A percentile compares a stretch with the other conserved stretches of the same genome.
Evolutionary conservation across 2,329 filamentous ascomycete species (phyloP).

Genomic region (Teratosphaeria pseudoeucalypti): DNA sequence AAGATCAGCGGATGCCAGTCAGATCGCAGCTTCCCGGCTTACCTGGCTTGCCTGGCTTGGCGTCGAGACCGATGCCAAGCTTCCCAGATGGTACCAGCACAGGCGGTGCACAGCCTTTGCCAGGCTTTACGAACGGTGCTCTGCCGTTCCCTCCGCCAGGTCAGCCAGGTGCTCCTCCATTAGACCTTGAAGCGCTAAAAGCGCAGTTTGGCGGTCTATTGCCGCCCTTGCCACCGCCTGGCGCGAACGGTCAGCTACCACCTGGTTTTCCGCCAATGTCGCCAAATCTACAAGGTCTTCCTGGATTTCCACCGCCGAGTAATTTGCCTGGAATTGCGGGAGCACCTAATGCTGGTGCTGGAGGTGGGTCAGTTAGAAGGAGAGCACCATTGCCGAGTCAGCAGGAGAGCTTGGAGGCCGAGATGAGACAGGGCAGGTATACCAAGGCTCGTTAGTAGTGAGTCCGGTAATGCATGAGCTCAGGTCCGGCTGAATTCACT

Average conservation of each 20-base stretch:
- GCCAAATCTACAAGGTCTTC: slow-evolving; percentile 8
- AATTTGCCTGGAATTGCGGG: slow-evolving; percentile 3
- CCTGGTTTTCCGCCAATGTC: slow-evolving; percentile 27
- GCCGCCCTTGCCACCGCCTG: slow-evolving; percentile 18
- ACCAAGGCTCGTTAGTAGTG: slow-evolving; percentile 28
- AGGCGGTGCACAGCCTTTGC: slow-evolving; percentile 26
- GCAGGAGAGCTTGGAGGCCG: slow-evolving; percentile 67
- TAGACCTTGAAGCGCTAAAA: slow-evolving; percentile 25
- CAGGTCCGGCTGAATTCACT: not conserved
- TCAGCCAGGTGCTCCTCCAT: slow-evolving; percentile 11
- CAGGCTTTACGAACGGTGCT: slow-evolving; percentile 9
- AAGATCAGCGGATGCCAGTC: slow-evolving; percentile 72
- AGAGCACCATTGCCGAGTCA: slow-evolving; percentile 70
- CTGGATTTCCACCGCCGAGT: slow-evolving; percentile 8
- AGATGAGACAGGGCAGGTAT: slow-evolving; percentile 54
- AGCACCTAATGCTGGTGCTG: not conserved
- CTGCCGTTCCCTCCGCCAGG: slow-evolving; percentile 16
- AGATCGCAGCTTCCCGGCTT: slow-evolving; percentile 47
- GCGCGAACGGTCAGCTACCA: slow-evolving; percentile 9
- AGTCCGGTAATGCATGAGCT: not conserved
- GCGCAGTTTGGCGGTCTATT: slow-evolving; percentile 20
- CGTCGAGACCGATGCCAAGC: not conserved
- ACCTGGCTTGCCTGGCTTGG: slow-evolving; percentile 44
- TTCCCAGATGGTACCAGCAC: slow-evolving; percentile 35
- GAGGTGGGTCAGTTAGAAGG: slow-evolving; percentile 27